Base-by-base conservation (phyloP, 371 early-diverging fungal genomes). In the Apophysomyces sp. region DNA sequence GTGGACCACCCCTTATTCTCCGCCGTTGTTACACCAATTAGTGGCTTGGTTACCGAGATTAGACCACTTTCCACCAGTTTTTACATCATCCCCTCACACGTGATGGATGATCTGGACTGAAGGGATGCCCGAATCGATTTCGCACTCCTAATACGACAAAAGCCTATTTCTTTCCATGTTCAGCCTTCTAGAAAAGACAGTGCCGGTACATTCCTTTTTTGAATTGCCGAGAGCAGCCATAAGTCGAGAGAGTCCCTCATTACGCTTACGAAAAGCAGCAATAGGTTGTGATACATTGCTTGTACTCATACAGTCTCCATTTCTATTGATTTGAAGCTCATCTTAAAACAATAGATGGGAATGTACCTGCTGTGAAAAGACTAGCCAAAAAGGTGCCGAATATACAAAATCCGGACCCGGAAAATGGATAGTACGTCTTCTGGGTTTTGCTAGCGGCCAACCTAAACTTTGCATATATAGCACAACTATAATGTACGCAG, bases 401-500 rank as follows among this genome's bases (percentile, higher is more conserved):
- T 55, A 77, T 82, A 49, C 82, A 82, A 34, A 78, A 79, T 29
- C 76, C 77, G 24, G 82, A 82, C 34, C 79, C 82, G 31, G 77
- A 81, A 40, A 78, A 69, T 52, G 81, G 81, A 58, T 74, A 71
- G 79, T 77, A 75, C 34, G 68, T 58, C 15, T 2, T 21, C 4
- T 26, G 15, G 32, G 21, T 31, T 11, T 18, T 18, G 2, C n/a
- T 55, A 37, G 40, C 21, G 2, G 11, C 21, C 15, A 36, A 41
- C 29, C 30, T 39, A 26, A 29, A 15, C 15, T 34, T 5, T 21
- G 32, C 29, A 8, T 36, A 28, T 13, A 29, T 59, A 81, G 82
- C 37, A 82, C 82, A 15, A 75, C 79, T 4, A 56, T 82, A 9
- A 76, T 82, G 76, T 77, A 77, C 65, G 82, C 82, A 24, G 67